Evolutionary conservation across 2,329 filamentous ascomycete species (phyloP).

Genomic region (Fonsecaea monophora): DNA sequence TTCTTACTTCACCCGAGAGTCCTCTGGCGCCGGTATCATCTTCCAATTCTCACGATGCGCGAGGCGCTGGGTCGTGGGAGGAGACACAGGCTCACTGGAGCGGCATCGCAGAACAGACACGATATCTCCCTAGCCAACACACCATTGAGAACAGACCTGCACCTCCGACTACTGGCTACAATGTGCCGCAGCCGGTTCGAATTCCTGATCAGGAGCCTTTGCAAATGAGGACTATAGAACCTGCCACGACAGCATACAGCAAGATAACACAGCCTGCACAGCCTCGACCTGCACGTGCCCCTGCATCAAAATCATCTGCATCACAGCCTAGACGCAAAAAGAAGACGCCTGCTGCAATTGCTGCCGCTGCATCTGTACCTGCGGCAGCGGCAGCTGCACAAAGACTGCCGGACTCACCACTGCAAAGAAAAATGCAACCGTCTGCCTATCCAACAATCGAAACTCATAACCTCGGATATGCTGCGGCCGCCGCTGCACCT

Average conservation of each 20-base stretch:
- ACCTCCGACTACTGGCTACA: background rate
- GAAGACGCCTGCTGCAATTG: constrained; percentile 30
- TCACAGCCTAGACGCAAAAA: constrained; percentile 30
- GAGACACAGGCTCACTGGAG: constrained; percentile 43
- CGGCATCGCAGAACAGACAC: constrained; percentile 35
- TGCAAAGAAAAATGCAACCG: constrained; percentile 21
- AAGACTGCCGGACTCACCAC: constrained; percentile 15
- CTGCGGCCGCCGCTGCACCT: constrained; percentile 22
- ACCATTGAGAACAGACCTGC: background rate
- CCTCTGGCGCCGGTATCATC: constrained; percentile 26
- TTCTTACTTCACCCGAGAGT: constrained; percentile 31
- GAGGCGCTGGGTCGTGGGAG: constrained; percentile 39
- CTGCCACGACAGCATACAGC: background rate
- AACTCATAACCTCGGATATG: constrained; percentile 13
- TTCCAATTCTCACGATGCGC: constrained; percentile 10
- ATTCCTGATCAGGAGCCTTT: constrained; percentile 11
- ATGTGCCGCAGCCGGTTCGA: constrained; percentile 3
- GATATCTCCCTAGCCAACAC: constrained; percentile 12
- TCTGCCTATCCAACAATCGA: constrained; percentile 19
- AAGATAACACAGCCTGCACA: constrained; percentile 7
- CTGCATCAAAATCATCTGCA: background rate
- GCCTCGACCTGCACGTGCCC: background rate
- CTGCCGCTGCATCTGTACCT: constrained; percentile 32
- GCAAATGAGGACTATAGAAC: background rate
- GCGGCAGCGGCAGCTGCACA: constrained; percentile 16